Base-by-base conservation (phyloP, 768 basidiomycete genomes). In the Aureoboletus auriporus region DNA sequence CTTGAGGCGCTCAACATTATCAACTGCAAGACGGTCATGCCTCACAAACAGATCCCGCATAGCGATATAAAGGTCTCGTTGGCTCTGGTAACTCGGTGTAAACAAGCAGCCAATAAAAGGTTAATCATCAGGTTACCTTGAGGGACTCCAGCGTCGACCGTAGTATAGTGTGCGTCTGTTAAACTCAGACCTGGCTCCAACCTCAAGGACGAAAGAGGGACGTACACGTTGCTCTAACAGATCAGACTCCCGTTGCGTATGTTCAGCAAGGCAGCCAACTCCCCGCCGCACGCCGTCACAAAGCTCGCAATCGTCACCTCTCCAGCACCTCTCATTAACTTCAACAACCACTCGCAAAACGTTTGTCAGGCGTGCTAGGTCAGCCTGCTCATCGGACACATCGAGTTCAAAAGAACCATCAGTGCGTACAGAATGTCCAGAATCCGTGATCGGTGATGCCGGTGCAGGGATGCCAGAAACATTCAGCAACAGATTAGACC, bases 21-120 rank as follows among this genome's bases (percentile, higher is more conserved):
- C 95, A 34, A 83, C 76, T 0, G 92, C 90, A 37, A 94, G 76
- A n/a, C 90, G 82, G 53, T 94, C 92, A 55, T 92, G 86, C 17
- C 93, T 82, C 45, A 84, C 74, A 62, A 94, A 88, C 7, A 95
- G 75, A 58, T 96, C 93, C 33, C 89, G 81, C 62, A 86, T 86
- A 6, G 92, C 85, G 42, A 93, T 72, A 63, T 93, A 94, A 8
- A 97, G 73, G 64, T 94, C 90, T 27, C 90, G 82, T 68, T 96
- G 83, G 39, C 70, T 70, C 82, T 93, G 70, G 38, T 31, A 37
- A 51, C 4, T 47, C 20, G 27, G 20, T 16, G 35, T 63, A 8
- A 54, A 47, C 38, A 36, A 44, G 42, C 20, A 31, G 44, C 53
- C 55, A 49, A 35, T 16, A 42, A 41, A 50, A 35, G 2, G 28